Evolutionary conservation across 495 filamentous ascomycete species (phyloP).

Genomic region (Neurospora sp.): DNA sequence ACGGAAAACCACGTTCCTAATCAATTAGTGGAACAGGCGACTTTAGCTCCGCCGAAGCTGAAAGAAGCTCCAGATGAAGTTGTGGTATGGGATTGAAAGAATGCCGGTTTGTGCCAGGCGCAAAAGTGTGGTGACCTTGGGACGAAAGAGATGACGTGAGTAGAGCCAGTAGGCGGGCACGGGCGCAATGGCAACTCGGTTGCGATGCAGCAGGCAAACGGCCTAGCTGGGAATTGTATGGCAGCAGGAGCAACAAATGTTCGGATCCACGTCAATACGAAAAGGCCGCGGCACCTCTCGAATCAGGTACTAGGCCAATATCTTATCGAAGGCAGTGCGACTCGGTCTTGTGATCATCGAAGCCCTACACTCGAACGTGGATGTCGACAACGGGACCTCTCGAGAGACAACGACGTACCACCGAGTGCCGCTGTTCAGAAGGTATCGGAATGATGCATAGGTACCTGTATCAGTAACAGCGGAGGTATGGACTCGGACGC

Average conservation of each 20-base stretch:
- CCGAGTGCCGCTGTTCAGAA: neutral
- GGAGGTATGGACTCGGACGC: neutral
- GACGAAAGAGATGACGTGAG: neutral
- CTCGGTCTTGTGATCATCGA: neutral
- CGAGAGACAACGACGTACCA: neutral
- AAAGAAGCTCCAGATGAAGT: neutral
- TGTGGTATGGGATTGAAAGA: neutral
- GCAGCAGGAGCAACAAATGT: neutral
- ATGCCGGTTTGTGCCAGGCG: neutral
- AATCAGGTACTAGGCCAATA: neutral
- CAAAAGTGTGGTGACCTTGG: neutral
- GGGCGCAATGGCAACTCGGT: neutral
- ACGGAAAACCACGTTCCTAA: neutral
- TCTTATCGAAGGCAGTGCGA: neutral
- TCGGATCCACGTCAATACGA: neutral
- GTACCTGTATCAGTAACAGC: neutral
- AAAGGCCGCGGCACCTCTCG: neutral
- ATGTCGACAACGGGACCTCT: neutral
- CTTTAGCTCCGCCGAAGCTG: neutral
- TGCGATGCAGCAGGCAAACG: neutral
- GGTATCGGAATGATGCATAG: neutral
- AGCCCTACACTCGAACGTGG: neutral
- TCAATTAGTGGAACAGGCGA: neutral
- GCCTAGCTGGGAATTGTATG: neutral
- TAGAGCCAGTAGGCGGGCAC: neutral